Conservation (phyloP, 164 flowering plant genomes). For the Platanus orientalis region DNA sequence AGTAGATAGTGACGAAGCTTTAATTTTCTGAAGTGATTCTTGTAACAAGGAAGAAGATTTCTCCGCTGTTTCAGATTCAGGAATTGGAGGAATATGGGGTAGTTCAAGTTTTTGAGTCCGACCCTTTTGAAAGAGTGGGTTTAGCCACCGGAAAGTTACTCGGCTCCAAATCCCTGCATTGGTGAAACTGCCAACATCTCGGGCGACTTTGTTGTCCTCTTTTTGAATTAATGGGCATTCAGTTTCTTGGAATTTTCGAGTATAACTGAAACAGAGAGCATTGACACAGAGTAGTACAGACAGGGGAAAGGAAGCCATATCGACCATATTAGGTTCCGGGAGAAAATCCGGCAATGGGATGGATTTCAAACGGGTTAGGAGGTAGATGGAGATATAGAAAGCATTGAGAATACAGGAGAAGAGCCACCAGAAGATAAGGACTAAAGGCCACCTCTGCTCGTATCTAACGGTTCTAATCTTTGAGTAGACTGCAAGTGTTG, state of each 20-base stretch:
- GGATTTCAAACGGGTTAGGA: constrained; percentile 20
- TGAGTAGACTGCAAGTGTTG: constrained; percentile 29
- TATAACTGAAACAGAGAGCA: constrained; percentile 16
- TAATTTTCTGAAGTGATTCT: constrained; percentile 35
- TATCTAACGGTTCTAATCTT: constrained; percentile 19
- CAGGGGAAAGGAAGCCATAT: constrained; percentile 44
- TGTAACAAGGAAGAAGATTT: constrained; percentile 43
- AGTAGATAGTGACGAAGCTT: constrained; percentile 32
- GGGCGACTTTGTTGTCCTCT: constrained; percentile 5
- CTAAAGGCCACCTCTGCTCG: constrained; percentile 45
- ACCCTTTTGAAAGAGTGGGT: constrained; percentile 57
- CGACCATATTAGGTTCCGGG: constrained; percentile 27
- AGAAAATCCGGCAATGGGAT: constrained; percentile 17
- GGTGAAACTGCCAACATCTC: constrained; percentile 17
- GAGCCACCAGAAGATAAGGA: constrained; percentile 58
- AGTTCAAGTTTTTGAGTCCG: constrained; percentile 44
- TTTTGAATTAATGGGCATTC: constrained; percentile 36
- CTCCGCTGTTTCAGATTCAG: constrained; percentile 55
- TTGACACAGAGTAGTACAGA: constrained; percentile 39
- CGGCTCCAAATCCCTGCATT: constrained; percentile 64
- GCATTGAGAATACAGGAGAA: constrained; percentile 25
- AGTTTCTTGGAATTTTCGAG: constrained; percentile 17
- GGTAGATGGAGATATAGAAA: constrained; percentile 23
- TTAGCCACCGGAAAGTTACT: constrained; percentile 66
- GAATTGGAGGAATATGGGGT: constrained; percentile 51